phyloP scores from a whole-genome alignment of 257 asterid genomes.

The Nicotiana otophora region DNA sequence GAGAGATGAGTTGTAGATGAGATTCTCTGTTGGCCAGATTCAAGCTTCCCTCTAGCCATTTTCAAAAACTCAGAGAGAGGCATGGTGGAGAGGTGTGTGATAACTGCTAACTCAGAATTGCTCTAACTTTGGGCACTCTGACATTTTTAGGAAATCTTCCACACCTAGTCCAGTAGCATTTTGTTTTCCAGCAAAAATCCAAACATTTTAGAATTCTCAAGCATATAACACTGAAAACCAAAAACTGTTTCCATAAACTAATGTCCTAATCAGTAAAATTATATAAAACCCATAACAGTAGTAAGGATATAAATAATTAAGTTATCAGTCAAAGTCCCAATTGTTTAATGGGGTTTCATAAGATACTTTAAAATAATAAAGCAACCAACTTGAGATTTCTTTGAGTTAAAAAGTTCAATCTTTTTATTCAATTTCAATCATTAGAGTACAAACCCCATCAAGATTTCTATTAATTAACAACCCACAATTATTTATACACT shows the following conservation, averaged over 20 bases:
- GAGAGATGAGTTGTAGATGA: constrained; percentile 24
- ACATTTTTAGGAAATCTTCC: neutral
- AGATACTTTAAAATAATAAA: constrained; percentile 19
- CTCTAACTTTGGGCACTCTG: neutral
- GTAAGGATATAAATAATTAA: constrained; percentile 21
- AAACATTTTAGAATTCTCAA: neutral
- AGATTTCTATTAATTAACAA: constrained; percentile 39
- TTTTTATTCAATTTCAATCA: constrained; percentile 49
- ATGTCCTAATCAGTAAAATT: constrained; percentile 36
- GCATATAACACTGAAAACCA: neutral
- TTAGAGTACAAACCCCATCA: constrained; percentile 39
- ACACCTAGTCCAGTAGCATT: neutral
- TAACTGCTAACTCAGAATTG: constrained; percentile 11
- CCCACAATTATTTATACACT: constrained; percentile 24
- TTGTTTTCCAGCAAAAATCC: neutral
- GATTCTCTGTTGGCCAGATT: constrained; percentile 36
- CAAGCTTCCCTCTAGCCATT: constrained; percentile 62
- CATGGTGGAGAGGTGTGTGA: constrained; percentile 35
- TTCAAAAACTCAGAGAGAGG: constrained; percentile 83
- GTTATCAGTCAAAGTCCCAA: constrained; percentile 42
- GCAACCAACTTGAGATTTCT: constrained; percentile 43
- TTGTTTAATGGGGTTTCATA: constrained; percentile 28
- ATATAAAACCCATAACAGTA: constrained; percentile 31
- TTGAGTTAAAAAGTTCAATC: constrained; percentile 31
- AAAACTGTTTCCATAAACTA: constrained; percentile 19